Evolutionary conservation across 495 filamentous ascomycete species (phyloP).

Genomic region (Parachaetomium inaequale): DNA sequence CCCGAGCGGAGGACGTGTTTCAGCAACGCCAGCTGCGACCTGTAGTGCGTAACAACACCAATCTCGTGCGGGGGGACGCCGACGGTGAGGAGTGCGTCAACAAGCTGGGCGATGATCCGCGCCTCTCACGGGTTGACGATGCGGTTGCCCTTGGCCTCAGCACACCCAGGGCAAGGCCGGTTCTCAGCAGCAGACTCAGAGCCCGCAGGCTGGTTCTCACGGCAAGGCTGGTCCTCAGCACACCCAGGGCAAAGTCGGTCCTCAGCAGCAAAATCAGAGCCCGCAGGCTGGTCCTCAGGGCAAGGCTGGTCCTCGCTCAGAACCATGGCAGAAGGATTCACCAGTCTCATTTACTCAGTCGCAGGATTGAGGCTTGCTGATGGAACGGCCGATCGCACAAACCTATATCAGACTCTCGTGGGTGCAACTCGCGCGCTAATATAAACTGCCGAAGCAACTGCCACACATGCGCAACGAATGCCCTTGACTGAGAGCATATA

Average conservation of each 20-base stretch:
- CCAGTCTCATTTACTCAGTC: neutral
- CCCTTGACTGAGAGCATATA: neutral
- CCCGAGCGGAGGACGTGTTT: constrained; percentile 42
- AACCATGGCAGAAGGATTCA: neutral
- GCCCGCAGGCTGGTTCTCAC: no score
- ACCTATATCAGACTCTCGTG: neutral
- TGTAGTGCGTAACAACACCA: constrained; percentile 98
- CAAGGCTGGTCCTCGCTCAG: neutral
- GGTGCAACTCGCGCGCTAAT: neutral
- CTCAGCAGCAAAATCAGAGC: no score
- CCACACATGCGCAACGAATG: neutral
- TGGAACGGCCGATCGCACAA: neutral
- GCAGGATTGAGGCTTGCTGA: neutral
- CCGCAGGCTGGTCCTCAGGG: neutral
- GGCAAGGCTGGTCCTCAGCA: no score
- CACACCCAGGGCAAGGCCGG: no score
- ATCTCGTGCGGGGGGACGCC: constrained; percentile 75
- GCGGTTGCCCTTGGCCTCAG: constrained; percentile 70
- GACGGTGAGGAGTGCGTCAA: constrained; percentile 67
- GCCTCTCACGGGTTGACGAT: constrained; percentile 83
- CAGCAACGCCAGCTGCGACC: constrained; percentile 69
- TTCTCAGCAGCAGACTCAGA: no score
- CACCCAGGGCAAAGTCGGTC: no score
- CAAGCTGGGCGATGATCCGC: constrained; percentile 68
- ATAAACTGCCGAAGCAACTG: neutral